Evolutionary conservation across 2,329 filamentous ascomycete species (phyloP).

Genomic region (Hypoxylon sp.): DNA sequence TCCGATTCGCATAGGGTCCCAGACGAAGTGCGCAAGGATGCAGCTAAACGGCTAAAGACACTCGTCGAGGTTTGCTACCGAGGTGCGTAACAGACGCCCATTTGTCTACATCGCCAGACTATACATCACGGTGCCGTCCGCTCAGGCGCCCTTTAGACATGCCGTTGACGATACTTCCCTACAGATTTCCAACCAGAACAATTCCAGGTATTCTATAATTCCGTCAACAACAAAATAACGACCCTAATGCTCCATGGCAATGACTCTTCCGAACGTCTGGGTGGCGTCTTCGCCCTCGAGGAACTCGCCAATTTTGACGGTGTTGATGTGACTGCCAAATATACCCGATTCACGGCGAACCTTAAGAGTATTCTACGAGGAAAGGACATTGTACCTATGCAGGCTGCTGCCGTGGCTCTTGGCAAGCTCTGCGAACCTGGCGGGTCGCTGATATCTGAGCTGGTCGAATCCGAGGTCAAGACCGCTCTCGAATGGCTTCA

Average conservation of each 20-base stretch:
- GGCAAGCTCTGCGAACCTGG: conserved; percentile 93
- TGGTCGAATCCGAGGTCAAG: conserved; percentile 97
- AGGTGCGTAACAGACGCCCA: conserved; percentile 57
- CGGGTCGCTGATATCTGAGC: conserved; percentile 91
- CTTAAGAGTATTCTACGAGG: conserved; percentile 89
- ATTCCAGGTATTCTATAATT: conserved; percentile 73
- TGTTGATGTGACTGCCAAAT: conserved; percentile 92
- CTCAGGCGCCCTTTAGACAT: neutral
- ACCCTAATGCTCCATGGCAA: conserved; percentile 83
- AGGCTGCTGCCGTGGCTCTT: conserved; percentile 87
- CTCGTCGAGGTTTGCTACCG: conserved; percentile 68
- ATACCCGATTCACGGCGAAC: conserved; percentile 92
- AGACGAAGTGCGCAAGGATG: conserved; percentile 67
- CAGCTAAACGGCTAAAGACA: conserved; percentile 67
- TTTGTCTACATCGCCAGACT: neutral
- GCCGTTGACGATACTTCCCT: conserved; percentile 28
- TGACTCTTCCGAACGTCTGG: conserved; percentile 89
- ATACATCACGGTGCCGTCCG: neutral
- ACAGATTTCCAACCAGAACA: conserved; percentile 83
- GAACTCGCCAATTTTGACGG: conserved; percentile 96
- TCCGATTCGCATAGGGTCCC: conserved; percentile 50
- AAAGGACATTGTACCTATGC: conserved; percentile 91
- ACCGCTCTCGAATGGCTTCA: conserved; percentile 97
- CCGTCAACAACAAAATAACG: conserved; percentile 69
- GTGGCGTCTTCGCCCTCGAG: conserved; percentile 92